Evolutionary conservation across 2,329 filamentous ascomycete genomes (phyloP).

Genomic region (Xylaria sp.): DNA sequence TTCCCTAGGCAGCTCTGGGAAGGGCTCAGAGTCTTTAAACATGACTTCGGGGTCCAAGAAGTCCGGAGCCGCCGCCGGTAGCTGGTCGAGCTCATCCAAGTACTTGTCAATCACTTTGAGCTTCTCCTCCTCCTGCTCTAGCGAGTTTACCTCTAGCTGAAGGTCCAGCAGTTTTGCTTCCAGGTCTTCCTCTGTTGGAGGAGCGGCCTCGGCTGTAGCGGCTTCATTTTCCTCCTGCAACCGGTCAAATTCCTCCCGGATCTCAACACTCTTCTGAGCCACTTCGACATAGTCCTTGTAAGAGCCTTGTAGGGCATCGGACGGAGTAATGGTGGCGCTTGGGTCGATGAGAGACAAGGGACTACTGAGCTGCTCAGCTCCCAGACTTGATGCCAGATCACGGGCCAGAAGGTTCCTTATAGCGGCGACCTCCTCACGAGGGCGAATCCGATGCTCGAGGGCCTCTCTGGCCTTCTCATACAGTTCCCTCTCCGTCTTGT

Average conservation of each 20-base stretch:
- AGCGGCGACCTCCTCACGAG: conserved; percentile 59
- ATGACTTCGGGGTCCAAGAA: conserved; percentile 55
- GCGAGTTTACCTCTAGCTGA: conserved; percentile 53
- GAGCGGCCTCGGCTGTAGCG: conserved; percentile 17
- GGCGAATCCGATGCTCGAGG: conserved; percentile 57
- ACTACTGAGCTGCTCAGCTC: conserved; percentile 45
- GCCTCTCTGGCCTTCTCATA: conserved; percentile 43
- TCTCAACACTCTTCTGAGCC: conserved; percentile 54
- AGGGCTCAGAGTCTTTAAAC: conserved; percentile 46
- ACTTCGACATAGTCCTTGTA: conserved; percentile 60
- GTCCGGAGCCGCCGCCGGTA: conserved; percentile 53
- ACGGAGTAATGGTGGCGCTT: conserved; percentile 39
- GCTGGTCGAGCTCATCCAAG: conserved; percentile 53
- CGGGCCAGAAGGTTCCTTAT: conserved; percentile 59
- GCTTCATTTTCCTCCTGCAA: conserved; percentile 37
- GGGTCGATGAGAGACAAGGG: conserved; percentile 54
- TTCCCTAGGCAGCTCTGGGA: conserved; percentile 56
- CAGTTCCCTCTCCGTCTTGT: conserved; percentile 35
- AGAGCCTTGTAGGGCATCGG: conserved; percentile 48
- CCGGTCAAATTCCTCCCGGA: conserved; percentile 50
- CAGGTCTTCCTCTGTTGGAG: conserved; percentile 30
- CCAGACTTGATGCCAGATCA: conserved; percentile 53
- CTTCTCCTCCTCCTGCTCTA: conserved; percentile 55
- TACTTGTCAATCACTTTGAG: conserved; percentile 55
- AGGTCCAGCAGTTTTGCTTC: conserved; percentile 45